Evolutionary conservation across 331 rosid genomes (phyloP).

Genomic region (Saraca asoca): DNA sequence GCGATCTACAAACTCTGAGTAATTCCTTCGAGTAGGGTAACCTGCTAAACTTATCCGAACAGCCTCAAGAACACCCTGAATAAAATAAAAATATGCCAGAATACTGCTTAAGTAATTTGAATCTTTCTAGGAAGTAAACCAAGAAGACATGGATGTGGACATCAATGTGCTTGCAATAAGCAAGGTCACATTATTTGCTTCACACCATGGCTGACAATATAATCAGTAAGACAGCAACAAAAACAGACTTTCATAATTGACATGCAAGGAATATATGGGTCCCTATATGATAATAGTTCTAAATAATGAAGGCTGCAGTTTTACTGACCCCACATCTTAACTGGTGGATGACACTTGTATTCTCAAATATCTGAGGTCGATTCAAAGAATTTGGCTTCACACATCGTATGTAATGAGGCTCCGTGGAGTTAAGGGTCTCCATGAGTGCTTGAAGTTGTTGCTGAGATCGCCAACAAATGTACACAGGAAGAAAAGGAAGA

Average conservation of each 20-base stretch:
- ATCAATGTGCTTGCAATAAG: not conserved
- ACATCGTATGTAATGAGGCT: slow-evolving; percentile 95
- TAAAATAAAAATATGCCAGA: slow-evolving; percentile 30
- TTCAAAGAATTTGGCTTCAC: slow-evolving; percentile 95
- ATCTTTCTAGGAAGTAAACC: slow-evolving; percentile 16
- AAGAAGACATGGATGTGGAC: slow-evolving; percentile 24
- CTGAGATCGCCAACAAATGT: slow-evolving; percentile 42
- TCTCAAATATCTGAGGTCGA: slow-evolving; percentile 87
- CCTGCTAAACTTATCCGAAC: slow-evolving; percentile 98
- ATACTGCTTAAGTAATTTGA: not conserved
- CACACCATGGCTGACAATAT: not conserved
- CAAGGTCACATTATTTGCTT: slow-evolving; percentile 16
- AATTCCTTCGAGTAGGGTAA: slow-evolving; percentile 89
- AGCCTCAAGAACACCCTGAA: slow-evolving; percentile 96
- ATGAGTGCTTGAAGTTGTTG: slow-evolving; percentile 97
- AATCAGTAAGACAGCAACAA: not conserved
- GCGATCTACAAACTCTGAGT: slow-evolving; percentile 87
- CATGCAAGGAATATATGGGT: slow-evolving; percentile 25
- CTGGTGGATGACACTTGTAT: slow-evolving; percentile 83
- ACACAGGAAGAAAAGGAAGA: not conserved
- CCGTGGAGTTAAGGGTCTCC: slow-evolving; percentile 84
- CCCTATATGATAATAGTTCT: slow-evolving; percentile 30
- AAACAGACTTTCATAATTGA: not conserved
- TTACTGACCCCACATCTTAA: slow-evolving; percentile 94
- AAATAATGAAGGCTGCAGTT: slow-evolving; percentile 28